Conservation (phyloP, 345 rosid species). For the Sonneratia caseolaris region DNA sequence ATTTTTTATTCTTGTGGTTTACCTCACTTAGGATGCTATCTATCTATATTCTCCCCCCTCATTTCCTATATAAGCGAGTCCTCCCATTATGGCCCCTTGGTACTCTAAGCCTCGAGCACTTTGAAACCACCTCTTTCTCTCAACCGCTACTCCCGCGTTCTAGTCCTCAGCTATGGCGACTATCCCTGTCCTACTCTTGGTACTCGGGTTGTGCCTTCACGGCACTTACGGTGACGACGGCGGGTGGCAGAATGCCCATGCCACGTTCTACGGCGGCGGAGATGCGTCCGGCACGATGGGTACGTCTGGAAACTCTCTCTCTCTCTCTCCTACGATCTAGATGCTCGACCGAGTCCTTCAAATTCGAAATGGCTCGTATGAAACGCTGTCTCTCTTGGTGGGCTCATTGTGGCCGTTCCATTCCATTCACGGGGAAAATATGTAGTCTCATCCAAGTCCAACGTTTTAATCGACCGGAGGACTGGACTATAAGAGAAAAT, state of each 20-base stretch:
- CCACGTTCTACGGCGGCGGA: constrained; percentile 73
- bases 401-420: too few relatives aligned
- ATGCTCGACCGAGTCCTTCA: neutral
- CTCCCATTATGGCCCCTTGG: neutral
- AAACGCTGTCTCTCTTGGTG: too few relatives aligned
- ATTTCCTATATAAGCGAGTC: neutral
- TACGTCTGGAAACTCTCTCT: constrained; percentile 14
- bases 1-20: neutral
- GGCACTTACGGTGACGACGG: constrained; percentile 41
- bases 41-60: neutral
- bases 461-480: neutral
- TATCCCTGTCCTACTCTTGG: constrained; percentile 19
- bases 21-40: neutral
- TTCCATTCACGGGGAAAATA: neutral
- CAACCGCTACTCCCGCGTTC: constrained; percentile 7
- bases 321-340: neutral
- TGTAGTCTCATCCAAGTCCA: neutral
- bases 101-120: neutral
- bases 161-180: constrained; percentile 17
- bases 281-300: constrained; percentile 89
- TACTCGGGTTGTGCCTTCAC: constrained; percentile 22
- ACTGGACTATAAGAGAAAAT: too few relatives aligned
- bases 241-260: constrained; percentile 67
- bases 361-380: neutral
- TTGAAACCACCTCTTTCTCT: constrained; percentile 9